Evolutionary conservation across 148 eudicot genomes (phyloP).

Genomic region (Diospyros lotus): DNA sequence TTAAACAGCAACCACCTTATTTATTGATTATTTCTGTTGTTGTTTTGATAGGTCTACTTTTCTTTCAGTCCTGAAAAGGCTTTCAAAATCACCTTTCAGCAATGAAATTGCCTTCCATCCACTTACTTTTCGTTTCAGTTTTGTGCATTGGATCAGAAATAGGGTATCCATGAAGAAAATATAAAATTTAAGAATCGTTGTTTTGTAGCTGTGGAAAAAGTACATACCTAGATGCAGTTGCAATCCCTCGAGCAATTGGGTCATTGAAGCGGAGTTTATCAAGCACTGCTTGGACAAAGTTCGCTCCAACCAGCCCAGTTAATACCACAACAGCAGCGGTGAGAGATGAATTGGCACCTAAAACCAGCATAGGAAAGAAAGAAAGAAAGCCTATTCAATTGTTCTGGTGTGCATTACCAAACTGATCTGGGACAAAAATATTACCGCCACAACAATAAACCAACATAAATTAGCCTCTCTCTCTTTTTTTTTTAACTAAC

Average conservation of each 20-base stretch:
- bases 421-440: background rate
- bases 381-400: conserved; percentile 1
- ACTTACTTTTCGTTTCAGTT: too few species aligned
- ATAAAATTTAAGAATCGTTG: background rate
- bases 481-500: background rate
- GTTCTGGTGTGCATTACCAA: background rate
- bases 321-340: conserved; percentile 95
- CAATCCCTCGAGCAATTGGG: conserved; percentile 96
- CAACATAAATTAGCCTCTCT: background rate
- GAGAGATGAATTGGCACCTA: conserved; percentile 86
- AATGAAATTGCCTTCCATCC: too few species aligned
- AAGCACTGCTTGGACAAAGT: conserved; percentile 82
- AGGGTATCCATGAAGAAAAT: background rate
- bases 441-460: background rate
- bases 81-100: too few species aligned
- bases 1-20: too few species aligned
- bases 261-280: conserved; percentile 76
- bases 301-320: conserved; percentile 96
- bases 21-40: too few species aligned
- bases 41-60: too few species aligned
- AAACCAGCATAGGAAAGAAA: conserved; percentile 8
- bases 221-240: conserved; percentile 92
- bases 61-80: too few species aligned
- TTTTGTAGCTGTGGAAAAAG: background rate
- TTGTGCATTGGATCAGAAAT: background rate